Conservation (phyloP, 2,329 filamentous ascomycete genomes). For the Orbilia ellipsospora region DNA sequence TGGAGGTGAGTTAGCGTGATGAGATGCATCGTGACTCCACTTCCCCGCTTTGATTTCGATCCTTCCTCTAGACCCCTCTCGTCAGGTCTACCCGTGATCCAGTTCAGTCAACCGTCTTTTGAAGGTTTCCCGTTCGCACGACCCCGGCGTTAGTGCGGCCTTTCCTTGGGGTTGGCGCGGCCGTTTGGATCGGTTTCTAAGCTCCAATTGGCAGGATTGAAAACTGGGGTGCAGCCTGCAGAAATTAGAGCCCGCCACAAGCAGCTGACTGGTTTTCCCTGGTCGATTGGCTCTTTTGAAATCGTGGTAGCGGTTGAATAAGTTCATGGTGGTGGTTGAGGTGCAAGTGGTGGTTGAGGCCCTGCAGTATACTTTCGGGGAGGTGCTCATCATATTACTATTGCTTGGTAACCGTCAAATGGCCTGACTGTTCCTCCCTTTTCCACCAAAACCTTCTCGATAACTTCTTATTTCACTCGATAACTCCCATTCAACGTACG, state of each 20-base stretch:
- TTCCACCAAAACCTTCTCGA: background rate
- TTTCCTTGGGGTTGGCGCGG: too few species aligned
- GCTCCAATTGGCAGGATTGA: background rate
- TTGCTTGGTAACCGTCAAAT: too few species aligned
- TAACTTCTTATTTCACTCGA: background rate
- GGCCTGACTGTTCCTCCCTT: too few species aligned
- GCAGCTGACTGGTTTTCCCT: constrained; percentile 1
- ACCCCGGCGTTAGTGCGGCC: background rate
- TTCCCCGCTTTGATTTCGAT: too few species aligned
- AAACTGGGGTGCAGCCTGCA: constrained; percentile 8
- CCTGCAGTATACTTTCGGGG: too few species aligned
- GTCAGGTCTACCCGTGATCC: constrained; percentile 2
- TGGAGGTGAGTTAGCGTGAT: too few species aligned
- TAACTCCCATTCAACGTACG: background rate
- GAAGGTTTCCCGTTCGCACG: background rate
- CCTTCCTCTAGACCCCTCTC: background rate
- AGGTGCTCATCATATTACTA: too few species aligned
- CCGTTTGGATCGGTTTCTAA: background rate
- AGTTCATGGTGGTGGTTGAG: too few species aligned
- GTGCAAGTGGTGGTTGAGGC: too few species aligned
- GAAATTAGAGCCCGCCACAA: background rate
- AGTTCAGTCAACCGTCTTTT: background rate
- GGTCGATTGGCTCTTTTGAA: background rate
- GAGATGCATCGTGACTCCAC: too few species aligned
- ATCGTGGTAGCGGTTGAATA: background rate